Evolutionary conservation across 2,329 filamentous ascomycete genomes (phyloP).

Genomic region (Malbranchea cinnamomea): DNA sequence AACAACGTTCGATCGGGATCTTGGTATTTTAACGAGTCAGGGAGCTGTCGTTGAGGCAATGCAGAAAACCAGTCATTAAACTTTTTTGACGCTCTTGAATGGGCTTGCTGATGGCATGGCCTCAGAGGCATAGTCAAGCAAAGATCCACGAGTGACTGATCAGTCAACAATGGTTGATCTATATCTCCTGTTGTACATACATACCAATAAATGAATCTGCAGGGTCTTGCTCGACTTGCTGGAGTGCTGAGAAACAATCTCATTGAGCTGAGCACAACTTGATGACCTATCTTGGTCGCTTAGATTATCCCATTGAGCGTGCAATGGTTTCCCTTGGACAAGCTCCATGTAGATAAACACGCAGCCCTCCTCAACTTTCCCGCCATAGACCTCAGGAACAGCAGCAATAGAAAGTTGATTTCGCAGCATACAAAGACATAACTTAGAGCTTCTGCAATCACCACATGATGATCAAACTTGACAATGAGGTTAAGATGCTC

Average conservation of each 20-base stretch:
- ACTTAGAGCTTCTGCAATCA: conserved; percentile 13
- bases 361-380: conserved; percentile 13
- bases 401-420: conserved; percentile 14
- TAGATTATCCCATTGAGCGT: conserved; percentile 14
- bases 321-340: conserved; percentile 15
- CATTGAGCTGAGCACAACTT: conserved; percentile 11
- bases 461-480: conserved; percentile 13
- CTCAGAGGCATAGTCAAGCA: conserved; percentile 13
- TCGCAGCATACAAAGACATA: conserved; percentile 14
- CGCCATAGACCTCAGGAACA: conserved; percentile 25
- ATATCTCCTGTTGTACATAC: too few relatives aligned
- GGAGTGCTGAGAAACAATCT: conserved; percentile 11
- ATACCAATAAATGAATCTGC: conserved; percentile 14
- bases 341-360: conserved; percentile 22
- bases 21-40: conserved; percentile 7
- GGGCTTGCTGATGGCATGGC: conserved; percentile 10
- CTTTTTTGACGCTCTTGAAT: conserved; percentile 12
- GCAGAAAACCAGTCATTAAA: conserved; percentile 18
- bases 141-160: conserved; percentile 9
- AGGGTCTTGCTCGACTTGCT: conserved; percentile 11
- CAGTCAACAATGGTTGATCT: too few relatives aligned
- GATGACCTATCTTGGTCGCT: conserved; percentile 6
- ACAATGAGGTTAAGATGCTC: conserved; percentile 13
- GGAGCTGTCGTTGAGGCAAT: conserved; percentile 10
- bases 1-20: conserved; percentile 13